A percentile compares a stretch with the other conserved stretches of the same genome.
Evolutionary conservation across 441 rosid genomes (phyloP).

Genomic region (Populus hybrid): DNA sequence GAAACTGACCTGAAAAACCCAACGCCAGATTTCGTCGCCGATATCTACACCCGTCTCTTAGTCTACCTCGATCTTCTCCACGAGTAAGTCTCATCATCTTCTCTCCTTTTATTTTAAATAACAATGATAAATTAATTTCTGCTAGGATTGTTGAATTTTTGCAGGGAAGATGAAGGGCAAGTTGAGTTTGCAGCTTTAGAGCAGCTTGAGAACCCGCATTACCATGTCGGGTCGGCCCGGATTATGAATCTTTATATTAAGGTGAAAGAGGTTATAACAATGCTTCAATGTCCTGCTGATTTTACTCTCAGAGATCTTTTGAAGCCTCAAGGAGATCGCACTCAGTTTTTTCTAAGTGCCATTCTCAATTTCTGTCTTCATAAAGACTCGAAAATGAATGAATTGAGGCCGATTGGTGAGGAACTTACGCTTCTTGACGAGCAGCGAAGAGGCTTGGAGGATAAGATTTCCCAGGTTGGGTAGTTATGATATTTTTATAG

Average conservation of each 20-base stretch:
- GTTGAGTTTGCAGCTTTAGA: slow-evolving; percentile 67
- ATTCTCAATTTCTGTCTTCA: slow-evolving; percentile 73
- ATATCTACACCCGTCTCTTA: slow-evolving; percentile 66
- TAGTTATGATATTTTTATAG: neutral
- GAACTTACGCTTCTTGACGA: slow-evolving; percentile 63
- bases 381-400: slow-evolving; percentile 68
- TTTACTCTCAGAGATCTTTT: slow-evolving; percentile 64
- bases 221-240: slow-evolving; percentile 47
- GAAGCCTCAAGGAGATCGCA: slow-evolving; percentile 51
- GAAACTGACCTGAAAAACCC: slow-evolving; percentile 62
- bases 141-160: neutral
- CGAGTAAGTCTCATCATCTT: slow-evolving; percentile 34
- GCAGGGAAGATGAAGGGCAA: slow-evolving; percentile 70
- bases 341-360: slow-evolving; percentile 65
- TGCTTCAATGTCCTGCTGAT: slow-evolving; percentile 48
- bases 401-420: slow-evolving; percentile 44
- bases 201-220: slow-evolving; percentile 84
- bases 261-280: slow-evolving; percentile 42
- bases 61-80: slow-evolving; percentile 57
- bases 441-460: slow-evolving; percentile 60
- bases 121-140: too few species aligned
- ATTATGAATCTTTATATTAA: slow-evolving; percentile 42
- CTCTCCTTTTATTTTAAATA: neutral
- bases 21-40: slow-evolving; percentile 45
- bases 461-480: slow-evolving; percentile 60